These are phyloP conservation scores for Centrapalus pauciflorus DNA, from an alignment of 129 eudicot species.

Conservation along the genomic window DNA sequence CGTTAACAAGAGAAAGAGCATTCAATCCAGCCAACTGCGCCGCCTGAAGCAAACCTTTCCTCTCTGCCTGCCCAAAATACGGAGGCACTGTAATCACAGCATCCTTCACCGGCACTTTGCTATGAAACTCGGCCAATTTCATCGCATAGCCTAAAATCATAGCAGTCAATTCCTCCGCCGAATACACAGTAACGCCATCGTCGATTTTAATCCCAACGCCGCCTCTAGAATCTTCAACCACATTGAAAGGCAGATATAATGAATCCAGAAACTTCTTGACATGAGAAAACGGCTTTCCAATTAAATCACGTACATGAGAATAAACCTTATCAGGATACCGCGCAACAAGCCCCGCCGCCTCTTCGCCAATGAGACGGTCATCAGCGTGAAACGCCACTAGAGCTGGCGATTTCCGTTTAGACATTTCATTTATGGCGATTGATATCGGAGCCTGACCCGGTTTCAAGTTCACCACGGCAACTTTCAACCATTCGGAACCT, in stretches of 20 bases:
- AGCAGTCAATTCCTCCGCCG: conserved; percentile 76
- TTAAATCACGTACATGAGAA: conserved; percentile 54
- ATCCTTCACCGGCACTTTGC: conserved; percentile 66
- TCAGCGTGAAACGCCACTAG: conserved; percentile 68
- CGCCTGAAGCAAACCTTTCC: conserved; percentile 70
- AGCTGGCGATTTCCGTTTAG: conserved; percentile 87
- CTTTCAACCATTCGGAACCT: conserved; percentile 91
- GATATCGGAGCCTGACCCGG: conserved; percentile 92
- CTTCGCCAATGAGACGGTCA: conserved; percentile 84
- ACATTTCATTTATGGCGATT: conserved; percentile 96
- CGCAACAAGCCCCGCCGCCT: conserved; percentile 69
- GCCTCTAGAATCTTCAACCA: conserved; percentile 42
- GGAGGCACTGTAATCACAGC: conserved; percentile 90
- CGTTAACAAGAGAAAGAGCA: conserved; percentile 79
- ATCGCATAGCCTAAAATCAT: conserved; percentile 68
- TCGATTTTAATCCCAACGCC: conserved; percentile 49
- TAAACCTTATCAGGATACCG: conserved; percentile 79
- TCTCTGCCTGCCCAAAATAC: conserved; percentile 81
- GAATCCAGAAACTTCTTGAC: conserved; percentile 27
- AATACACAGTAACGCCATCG: conserved; percentile 46
- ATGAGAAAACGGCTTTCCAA: conserved; percentile 47
- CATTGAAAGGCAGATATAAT: conserved; percentile 50
- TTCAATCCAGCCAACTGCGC: conserved; percentile 89
- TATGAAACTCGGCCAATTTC: conserved; percentile 71
- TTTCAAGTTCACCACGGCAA: conserved; percentile 89